Evolutionary conservation across 164 flowering plant genomes (phyloP).

Genomic region (Liriodendron chinense): DNA sequence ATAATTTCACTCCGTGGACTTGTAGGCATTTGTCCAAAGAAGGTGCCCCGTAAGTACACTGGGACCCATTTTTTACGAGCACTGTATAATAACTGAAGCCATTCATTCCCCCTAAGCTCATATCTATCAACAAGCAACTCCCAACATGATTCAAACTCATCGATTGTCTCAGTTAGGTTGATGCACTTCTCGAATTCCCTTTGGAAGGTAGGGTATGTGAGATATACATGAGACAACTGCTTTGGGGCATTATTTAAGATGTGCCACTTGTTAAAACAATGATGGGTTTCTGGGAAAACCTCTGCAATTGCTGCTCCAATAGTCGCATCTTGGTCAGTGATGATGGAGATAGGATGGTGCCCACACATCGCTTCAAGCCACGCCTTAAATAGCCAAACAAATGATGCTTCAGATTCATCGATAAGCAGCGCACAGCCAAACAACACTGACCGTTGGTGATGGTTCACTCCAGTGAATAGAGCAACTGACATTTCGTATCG

Average conservation of each 20-base stretch:
- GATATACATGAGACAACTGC: conserved; percentile 30
- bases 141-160: conserved; percentile 72
- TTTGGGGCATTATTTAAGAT: conserved; percentile 40
- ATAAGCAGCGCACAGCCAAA: conserved; percentile 49
- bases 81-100: conserved; percentile 54
- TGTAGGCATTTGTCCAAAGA: conserved; percentile 53
- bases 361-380: conserved; percentile 42
- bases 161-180: conserved; percentile 33
- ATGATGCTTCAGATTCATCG: conserved; percentile 40
- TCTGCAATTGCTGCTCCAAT: conserved; percentile 30
- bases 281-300: conserved; percentile 41
- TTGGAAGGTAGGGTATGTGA: conserved; percentile 35
- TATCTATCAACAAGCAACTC: conserved; percentile 48
- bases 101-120: conserved; percentile 49
- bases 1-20: conserved; percentile 31
- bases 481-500: conserved; percentile 40
- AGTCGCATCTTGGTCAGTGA: conserved; percentile 39
- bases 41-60: conserved; percentile 53
- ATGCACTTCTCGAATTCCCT: conserved; percentile 43
- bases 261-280: conserved; percentile 47
- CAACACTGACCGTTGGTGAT: conserved; percentile 44
- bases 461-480: conserved; percentile 45
- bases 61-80: conserved; percentile 61
- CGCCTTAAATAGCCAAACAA: conserved; percentile 43
- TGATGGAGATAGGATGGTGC: conserved; percentile 34